Evolutionary conservation across 1,284 basidiomycete species (phyloP).

Genomic region (Leccinum griseonigrum): DNA sequence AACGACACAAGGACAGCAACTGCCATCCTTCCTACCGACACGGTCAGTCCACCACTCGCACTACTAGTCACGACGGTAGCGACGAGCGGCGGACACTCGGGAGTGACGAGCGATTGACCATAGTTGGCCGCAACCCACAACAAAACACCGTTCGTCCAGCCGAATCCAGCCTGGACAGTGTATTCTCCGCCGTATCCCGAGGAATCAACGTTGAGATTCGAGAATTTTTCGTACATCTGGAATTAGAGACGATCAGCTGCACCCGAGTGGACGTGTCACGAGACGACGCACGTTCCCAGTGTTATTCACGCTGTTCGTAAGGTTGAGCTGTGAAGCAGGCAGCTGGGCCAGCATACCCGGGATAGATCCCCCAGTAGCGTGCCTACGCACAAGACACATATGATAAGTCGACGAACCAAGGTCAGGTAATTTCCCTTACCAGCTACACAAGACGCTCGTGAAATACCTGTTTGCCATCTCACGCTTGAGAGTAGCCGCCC

Average conservation of each 20-base stretch:
- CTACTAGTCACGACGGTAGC: constrained; percentile 4
- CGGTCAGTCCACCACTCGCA: constrained; percentile 5
- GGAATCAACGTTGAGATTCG: constrained; percentile 73
- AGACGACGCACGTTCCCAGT: constrained; percentile 62
- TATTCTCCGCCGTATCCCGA: constrained; percentile 88
- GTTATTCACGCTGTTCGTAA: constrained; percentile 66
- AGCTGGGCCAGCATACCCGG: constrained; percentile 65
- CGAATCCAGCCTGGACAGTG: constrained; percentile 76
- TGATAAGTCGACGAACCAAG: constrained; percentile 28
- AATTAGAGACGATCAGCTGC: neutral
- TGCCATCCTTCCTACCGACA: neutral
- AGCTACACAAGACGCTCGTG: constrained; percentile 82
- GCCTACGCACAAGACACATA: constrained; percentile 31
- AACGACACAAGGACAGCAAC: neutral
- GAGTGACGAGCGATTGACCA: constrained; percentile 60
- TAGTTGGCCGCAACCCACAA: constrained; percentile 76
- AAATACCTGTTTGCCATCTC: constrained; percentile 83
- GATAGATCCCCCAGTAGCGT: constrained; percentile 81
- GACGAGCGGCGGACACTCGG: constrained; percentile 60
- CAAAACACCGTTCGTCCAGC: constrained; percentile 89
- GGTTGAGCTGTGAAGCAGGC: constrained; percentile 69
- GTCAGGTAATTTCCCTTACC: constrained; percentile 47
- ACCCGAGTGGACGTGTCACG: neutral
- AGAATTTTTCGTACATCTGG: constrained; percentile 92
- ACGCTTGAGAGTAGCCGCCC: constrained; percentile 62